Evolutionary conservation across 2,329 filamentous ascomycete species (phyloP), one percentile per base, ranked within the genome.

Genomic region (Ceratocystis variospora): DNA sequence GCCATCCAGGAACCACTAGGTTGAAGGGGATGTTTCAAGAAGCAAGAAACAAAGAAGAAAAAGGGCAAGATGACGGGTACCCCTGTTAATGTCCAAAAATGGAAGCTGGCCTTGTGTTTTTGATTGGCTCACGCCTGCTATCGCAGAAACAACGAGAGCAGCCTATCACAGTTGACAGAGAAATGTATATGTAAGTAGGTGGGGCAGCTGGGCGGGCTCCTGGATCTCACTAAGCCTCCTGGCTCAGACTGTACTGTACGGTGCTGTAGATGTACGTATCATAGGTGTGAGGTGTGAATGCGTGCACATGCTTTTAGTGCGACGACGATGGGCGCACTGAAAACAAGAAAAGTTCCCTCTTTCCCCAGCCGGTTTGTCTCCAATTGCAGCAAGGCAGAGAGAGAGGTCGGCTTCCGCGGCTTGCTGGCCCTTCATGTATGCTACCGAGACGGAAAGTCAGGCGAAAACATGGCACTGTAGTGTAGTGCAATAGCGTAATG

Each of bases 41-140:
- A 8, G 19, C 46, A 48, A 53, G n/a, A 19, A 22, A 53, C 37
- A 53, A 19, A 22, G 22, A 53, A 25, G 3, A 53, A 53, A 53
- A 53, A 25, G 48, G 22, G 19, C 22, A 22, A 22, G 19, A 53
- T 12, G n/a, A 25, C n/a, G n/a, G n/a, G 1, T 22, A 5, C 12
- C 48, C n/a, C n/a, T 53, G 48, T 53, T 22, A 53, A 4, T 62
- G 61, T 67, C 65, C 61, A 22, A 64, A 62, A 67, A 67, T 64
- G 65, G 61, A 63, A 64, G 59, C 25, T 12, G 2, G 28, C n/a
- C 44, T 5, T 25, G 41, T 33, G 44, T n/a, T 67, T 41, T n/a
- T 67, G 48, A 59, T 67, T 67, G 65, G 65, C 61, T 33, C 12
- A n/a, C 57, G 12, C 12, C 37, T n/a, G 15, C 8, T 25, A 45